Base-by-base conservation (phyloP, 2,329 filamentous ascomycete genomes). In the Ophiostoma angusticollis region DNA sequence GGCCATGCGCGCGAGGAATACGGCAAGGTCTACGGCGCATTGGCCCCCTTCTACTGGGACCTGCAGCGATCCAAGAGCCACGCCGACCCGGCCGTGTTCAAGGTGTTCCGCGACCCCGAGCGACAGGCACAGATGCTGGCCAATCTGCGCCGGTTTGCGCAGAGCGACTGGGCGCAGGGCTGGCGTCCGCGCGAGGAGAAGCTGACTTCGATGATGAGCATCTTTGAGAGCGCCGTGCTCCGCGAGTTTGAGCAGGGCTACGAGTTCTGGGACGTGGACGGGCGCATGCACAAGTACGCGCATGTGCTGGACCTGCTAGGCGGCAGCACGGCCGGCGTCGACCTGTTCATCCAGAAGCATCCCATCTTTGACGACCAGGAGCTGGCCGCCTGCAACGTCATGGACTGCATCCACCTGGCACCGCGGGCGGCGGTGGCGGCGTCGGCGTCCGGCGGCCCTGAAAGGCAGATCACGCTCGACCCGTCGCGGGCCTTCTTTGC, bases 161-260 rank as follows among this genome's bases (percentile, higher is more conserved):
- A 75, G 51, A 85, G 83, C 52, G 91, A 98, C 57, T 83, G 74
- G 63, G 70, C 84, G 0, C 64, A 80, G 41, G 87, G 85, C 2
- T 87, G 81, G 67, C 58, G 64, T 34, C 68, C 75, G 49, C 68
- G 89, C 31, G 74, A 82, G 50, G 75, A 81, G 45, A 83, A 80
- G 53, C 63, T 98, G 16, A 65, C 73, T 27, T 72, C 69, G 18
- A 86, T 93, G 71, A 74, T 80, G 47, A 71, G 71, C 27, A 78
- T 91, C 43, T 98, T 98, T 52, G 89, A 96, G 60, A 86, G 80
- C 41, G 86, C 87, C 4, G 87, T 93, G 4, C 62, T 95, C 37
- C 74, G 82, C 35, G 91, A 98, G 56, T 98, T 98, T 49, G 83
- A 93, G 58, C 82, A 91, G 53, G 91, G 85, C 4, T 93, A 93